Conservation (phyloP, 768 basidiomycete genomes). For the Agaricus subrufescens region DNA sequence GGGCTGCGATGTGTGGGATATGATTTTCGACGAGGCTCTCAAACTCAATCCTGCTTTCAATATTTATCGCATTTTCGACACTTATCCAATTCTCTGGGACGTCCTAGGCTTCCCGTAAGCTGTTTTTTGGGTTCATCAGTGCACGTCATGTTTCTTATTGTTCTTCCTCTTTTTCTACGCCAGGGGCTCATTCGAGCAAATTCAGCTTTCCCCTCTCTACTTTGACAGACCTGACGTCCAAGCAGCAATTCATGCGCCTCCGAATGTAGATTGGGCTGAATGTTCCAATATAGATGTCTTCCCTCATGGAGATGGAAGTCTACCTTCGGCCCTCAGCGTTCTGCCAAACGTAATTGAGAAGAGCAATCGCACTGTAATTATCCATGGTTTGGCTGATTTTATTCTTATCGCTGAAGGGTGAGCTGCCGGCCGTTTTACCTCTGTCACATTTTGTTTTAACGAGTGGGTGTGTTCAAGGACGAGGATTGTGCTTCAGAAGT, state of each 20-base stretch:
- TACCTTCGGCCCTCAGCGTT: slow-evolving; percentile 59
- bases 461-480: slow-evolving; percentile 28
- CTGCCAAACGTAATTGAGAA: slow-evolving; percentile 76
- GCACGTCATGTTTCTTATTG: no score
- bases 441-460: not conserved
- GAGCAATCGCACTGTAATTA: slow-evolving; percentile 60
- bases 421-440: slow-evolving; percentile 13
- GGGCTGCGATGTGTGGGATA: slow-evolving; percentile 67
- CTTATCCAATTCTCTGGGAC: slow-evolving; percentile 71
- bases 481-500: slow-evolving; percentile 65
- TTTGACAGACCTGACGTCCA: slow-evolving; percentile 70
- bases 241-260: slow-evolving; percentile 60
- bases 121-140: not conserved
- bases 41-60: slow-evolving; percentile 71
- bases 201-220: slow-evolving; percentile 57
- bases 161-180: no score
- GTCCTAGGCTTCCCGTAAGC: slow-evolving; percentile 77
- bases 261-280: slow-evolving; percentile 57
- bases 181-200: slow-evolving; percentile 52
- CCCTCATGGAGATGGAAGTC: slow-evolving; percentile 53
- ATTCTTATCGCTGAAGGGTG: slow-evolving; percentile 73
- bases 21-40: slow-evolving; percentile 58
- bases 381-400: slow-evolving; percentile 72
- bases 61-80: slow-evolving; percentile 75
- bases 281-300: slow-evolving; percentile 62